Percentiles rank a stretch among this genome's conserved stretches.
These are phyloP conservation scores for Albizia julibrissin DNA, from an alignment of 306 rosid genomes.

Conservation along the genomic window DNA sequence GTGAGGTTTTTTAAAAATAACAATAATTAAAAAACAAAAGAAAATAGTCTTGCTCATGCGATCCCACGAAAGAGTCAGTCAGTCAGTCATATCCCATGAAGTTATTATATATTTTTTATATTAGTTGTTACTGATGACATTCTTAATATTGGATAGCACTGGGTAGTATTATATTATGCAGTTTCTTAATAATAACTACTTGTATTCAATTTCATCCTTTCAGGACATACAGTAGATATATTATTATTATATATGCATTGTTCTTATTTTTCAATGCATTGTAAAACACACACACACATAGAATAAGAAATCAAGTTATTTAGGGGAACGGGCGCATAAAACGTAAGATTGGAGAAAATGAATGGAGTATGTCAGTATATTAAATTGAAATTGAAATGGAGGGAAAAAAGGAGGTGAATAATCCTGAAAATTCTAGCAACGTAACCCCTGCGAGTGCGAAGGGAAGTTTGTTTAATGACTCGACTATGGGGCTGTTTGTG, in stretches of 20 bases:
- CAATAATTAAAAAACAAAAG: no score
- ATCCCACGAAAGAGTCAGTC: background rate
- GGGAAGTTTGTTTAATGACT: background rate
- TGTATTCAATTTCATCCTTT: no score
- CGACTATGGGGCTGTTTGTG: no score
- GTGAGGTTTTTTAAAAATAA: no score
- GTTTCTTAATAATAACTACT: background rate
- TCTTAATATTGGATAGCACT: background rate
- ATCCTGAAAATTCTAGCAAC: background rate
- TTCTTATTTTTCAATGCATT: no score
- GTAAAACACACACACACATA: no score
- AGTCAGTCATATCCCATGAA: no score
- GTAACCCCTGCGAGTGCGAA: background rate
- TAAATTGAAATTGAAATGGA: background rate
- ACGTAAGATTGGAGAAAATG: background rate
- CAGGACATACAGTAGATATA: no score
- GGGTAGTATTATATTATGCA: background rate
- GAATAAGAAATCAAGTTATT: background rate
- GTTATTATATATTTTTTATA: no score
- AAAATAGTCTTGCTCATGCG: background rate
- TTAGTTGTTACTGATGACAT: background rate
- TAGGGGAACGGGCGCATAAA: background rate
- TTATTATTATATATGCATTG: no score
- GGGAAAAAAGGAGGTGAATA: background rate
- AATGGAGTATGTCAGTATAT: background rate